Evolutionary conservation across 2,329 filamentous ascomycete genomes (phyloP).

Genomic region (Blastomyces silverae): DNA sequence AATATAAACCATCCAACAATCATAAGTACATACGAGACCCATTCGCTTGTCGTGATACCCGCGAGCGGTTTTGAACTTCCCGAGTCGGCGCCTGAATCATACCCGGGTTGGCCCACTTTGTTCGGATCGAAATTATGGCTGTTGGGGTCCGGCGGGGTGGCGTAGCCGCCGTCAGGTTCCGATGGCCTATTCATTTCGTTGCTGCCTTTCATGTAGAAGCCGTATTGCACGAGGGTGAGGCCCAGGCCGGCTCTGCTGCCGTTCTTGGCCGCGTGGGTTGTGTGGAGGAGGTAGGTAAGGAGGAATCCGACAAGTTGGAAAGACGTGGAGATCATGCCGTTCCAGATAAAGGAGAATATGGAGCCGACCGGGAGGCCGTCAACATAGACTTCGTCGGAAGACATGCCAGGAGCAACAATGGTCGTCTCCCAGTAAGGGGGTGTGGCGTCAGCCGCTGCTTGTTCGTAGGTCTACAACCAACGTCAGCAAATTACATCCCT

Average conservation of each 20-base stretch:
- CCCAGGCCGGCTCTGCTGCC: conserved; percentile 90
- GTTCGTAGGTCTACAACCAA: conserved; percentile 74
- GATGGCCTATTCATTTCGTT: conserved; percentile 32
- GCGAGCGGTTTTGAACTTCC: conserved; percentile 35
- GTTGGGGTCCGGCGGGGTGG: conserved; percentile 72
- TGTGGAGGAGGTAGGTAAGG: conserved; percentile 95
- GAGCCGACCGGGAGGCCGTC: conserved; percentile 89
- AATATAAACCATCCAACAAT: conserved; percentile 97
- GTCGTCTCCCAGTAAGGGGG: conserved; percentile 99
- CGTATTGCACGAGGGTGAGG: conserved; percentile 91
- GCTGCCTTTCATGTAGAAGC: conserved; percentile 81
- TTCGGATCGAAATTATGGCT: conserved; percentile 78
- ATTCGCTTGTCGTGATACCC: conserved; percentile 68
- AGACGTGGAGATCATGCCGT: conserved; percentile 90
- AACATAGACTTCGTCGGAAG: conserved; percentile 92
- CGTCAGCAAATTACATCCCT: conserved; percentile 11
- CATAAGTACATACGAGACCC: conserved; percentile 90
- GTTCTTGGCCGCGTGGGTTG: conserved; percentile 96
- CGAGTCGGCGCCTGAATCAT: conserved; percentile 20
- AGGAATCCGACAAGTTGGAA: conserved; percentile 97
- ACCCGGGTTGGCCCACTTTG: conserved; percentile 48
- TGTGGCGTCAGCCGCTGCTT: conserved; percentile 91
- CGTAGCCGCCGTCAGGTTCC: conserved; percentile 48
- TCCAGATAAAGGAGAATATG: conserved; percentile 71
- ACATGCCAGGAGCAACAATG: conserved; percentile 84